A percentile compares a stretch with the other conserved stretches of the same genome.
Conservation (phyloP, 306 rosid species). For the Phaseolus lunatus region DNA sequence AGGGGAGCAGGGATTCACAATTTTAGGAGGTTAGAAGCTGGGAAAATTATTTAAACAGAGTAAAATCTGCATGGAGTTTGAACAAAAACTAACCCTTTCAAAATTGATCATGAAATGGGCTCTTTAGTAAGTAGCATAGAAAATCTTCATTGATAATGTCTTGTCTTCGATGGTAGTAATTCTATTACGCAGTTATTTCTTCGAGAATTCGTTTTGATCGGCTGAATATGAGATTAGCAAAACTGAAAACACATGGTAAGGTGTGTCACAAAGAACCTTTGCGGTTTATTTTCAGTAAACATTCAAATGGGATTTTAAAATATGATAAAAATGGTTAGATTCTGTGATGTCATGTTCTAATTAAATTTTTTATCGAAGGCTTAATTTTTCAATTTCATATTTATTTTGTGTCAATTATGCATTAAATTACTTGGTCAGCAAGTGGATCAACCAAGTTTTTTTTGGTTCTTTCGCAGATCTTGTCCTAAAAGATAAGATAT, state of each 20-base stretch:
- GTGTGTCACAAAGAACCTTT: neutral
- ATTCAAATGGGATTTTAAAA: constrained; percentile 7
- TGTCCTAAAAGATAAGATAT: constrained; percentile 89
- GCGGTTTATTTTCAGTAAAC: neutral
- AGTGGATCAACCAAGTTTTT: constrained; percentile 20
- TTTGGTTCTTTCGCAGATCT: constrained; percentile 71
- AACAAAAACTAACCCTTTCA: constrained; percentile 10
- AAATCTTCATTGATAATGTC: constrained; percentile 11
- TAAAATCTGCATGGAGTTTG: constrained; percentile 8
- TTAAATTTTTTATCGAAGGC: neutral
- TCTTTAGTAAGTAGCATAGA: neutral
- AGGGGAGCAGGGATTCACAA: constrained; percentile 73
- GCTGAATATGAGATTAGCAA: constrained; percentile 19
- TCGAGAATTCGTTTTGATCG: neutral
- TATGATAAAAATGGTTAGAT: constrained; percentile 8
- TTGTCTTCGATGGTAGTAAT: constrained; percentile 10
- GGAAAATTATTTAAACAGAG: constrained; percentile 20
- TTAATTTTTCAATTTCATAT: constrained; percentile 33
- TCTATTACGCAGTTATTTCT: neutral
- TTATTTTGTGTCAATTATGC: constrained; percentile 2
- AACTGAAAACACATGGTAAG: constrained; percentile 14
- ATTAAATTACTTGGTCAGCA: constrained; percentile 8
- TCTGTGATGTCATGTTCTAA: constrained; percentile 15
- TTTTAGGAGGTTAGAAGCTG: constrained; percentile 87
- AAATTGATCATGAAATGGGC: constrained; percentile 4